A percentile compares a stretch with the other conserved stretches of the same genome.
Conservation (phyloP, 768 basidiomycete species). For the Naganishia kalamii region DNA sequence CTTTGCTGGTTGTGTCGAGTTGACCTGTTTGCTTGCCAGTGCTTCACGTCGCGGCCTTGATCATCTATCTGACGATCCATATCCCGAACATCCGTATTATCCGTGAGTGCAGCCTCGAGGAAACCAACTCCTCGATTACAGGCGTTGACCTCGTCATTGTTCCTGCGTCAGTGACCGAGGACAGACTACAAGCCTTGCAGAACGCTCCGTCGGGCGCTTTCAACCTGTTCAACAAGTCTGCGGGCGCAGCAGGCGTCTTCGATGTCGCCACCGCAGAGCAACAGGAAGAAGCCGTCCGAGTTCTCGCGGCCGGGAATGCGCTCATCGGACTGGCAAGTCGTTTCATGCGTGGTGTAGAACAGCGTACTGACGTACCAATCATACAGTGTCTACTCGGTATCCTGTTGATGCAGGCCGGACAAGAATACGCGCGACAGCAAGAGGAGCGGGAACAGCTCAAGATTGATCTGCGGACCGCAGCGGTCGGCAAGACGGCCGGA, state of each 20-base stretch:
- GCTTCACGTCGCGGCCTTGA: constrained; percentile 65
- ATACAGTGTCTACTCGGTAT: constrained; percentile 39
- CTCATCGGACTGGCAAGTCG: constrained; percentile 67
- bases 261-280: constrained; percentile 52
- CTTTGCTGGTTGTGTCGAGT: background rate
- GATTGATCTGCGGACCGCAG: constrained; percentile 46
- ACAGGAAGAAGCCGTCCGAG: constrained; percentile 67
- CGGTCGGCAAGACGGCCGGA: background rate
- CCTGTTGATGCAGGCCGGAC: constrained; percentile 60
- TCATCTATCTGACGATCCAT: constrained; percentile 76
- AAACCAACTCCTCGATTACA: constrained; percentile 31
- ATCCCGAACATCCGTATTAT: constrained; percentile 72
- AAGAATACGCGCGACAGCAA: constrained; percentile 68
- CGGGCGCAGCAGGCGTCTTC: background rate
- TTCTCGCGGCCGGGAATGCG: constrained; percentile 79
- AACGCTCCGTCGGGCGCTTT: background rate
- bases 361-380: background rate
- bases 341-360: background rate
- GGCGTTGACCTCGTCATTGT: background rate
- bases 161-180: background rate
- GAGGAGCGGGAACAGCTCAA: constrained; percentile 52
- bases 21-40: background rate
- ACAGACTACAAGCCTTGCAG: background rate
- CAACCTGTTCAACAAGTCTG: constrained; percentile 8
- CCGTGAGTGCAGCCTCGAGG: constrained; percentile 47